Evolutionary conservation across 2,329 filamentous ascomycete genomes (phyloP), one percentile per base, ranked within the genome.

Genomic region (Fusarium veterinarium): DNA sequence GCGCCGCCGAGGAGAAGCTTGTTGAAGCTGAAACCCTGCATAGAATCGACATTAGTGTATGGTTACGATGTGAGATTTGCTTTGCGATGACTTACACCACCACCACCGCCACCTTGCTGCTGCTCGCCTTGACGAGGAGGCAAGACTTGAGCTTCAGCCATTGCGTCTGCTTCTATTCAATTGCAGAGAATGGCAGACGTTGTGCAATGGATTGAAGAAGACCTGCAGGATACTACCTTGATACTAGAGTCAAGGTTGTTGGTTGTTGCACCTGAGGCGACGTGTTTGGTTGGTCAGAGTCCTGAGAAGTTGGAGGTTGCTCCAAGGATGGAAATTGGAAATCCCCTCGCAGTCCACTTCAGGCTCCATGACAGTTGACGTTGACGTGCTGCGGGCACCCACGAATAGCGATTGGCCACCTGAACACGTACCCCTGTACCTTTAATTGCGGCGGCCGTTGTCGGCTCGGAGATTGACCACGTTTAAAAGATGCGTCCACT

Each of bases 1-100:
- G 85, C 83, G 35, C 86, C 83, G 55, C 88, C 88, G 66, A 90
- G 81, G 41, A 86, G 76, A 37, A 90, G 81, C 72, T 86, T 88
- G 67, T 78, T 82, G 60, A 86, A 79, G 71, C 64, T 79, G 64
- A 87, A 76, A 35, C 78, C 79, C 80, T 83, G 41, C 20, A 48
- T 23, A 10, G 17, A n/a, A 55, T 28, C 33, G 28, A 12, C 12
- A n/a, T 77, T 51, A 77, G 74, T 42, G 41, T 61, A 33, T 28
- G 37, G 33, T 28, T 13, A 5, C 23, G 25, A 61, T 51, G 17
- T 12, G 23, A 31, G 10, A 28, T 41, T 33, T 37, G 55, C 53
- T 38, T 70, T 59, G 65, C 35, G 64, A 72, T 65, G 31, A 79
- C 79, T 76, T 78, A 77, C 78, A 75, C 76, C 60, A 60, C 77